These are phyloP conservation scores for Peronosclerospora sorghi DNA, from an alignment of 352 stramenopile species.

Conservation along the genomic window DNA sequence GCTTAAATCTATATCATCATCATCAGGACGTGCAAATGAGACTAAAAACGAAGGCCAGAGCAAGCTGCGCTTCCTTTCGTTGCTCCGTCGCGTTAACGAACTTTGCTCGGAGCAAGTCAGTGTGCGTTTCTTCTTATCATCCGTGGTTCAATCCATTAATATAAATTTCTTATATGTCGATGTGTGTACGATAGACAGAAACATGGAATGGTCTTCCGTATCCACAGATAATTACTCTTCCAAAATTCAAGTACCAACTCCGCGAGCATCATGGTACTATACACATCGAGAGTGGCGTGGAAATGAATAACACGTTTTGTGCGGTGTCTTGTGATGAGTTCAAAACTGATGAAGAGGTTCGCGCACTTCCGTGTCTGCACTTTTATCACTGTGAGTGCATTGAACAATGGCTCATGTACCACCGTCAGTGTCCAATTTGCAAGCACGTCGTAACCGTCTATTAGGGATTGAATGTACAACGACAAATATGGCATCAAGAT, in stretches of 20 bases:
- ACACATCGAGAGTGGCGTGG: slow-evolving; percentile 17
- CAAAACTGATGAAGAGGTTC: slow-evolving; percentile 61
- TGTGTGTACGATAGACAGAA: slow-evolving; percentile 25
- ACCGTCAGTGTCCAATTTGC: slow-evolving; percentile 80
- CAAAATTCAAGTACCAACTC: slow-evolving; percentile 64
- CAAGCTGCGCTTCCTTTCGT: slow-evolving; percentile 61
- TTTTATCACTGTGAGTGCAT: slow-evolving; percentile 87
- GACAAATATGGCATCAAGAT: slow-evolving; percentile 1
- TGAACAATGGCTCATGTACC: slow-evolving; percentile 82
- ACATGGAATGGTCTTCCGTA: slow-evolving; percentile 70
- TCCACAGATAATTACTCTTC: slow-evolving; percentile 68
- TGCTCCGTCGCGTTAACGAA: slow-evolving; percentile 75
- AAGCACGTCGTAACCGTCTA: slow-evolving; percentile 77
- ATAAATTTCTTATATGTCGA: too few species aligned
- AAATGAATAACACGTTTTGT: slow-evolving; percentile 65
- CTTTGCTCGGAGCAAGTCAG: slow-evolving; percentile 70
- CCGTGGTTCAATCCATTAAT: too few species aligned
- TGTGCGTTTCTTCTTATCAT: slow-evolving; percentile 16
- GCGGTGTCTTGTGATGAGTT: slow-evolving; percentile 81
- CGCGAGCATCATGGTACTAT: slow-evolving; percentile 22
- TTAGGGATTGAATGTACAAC: slow-evolving; percentile 11
- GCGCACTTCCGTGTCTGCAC: slow-evolving; percentile 74
- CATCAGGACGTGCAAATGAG: slow-evolving; percentile 1
- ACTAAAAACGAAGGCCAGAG: slow-evolving; percentile 27
- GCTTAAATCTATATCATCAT: slow-evolving; percentile 11